Evolutionary conservation across 2,329 filamentous ascomycete species (phyloP).

Genomic region (Sporothrix brasiliensis): DNA sequence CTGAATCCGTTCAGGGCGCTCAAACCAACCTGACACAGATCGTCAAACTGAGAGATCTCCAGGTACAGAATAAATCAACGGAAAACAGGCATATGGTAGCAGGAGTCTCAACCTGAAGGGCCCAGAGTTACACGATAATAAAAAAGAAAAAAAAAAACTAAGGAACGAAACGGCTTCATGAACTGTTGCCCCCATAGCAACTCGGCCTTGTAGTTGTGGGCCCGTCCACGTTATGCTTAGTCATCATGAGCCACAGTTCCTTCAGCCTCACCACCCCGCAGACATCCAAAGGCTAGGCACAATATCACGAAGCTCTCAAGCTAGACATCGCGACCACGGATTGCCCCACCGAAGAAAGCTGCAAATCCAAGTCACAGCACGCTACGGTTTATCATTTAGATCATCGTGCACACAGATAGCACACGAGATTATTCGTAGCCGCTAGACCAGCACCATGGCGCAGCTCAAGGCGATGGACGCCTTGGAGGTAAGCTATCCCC

Average conservation of each 20-base stretch:
- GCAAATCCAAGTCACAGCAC: neutral
- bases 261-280: slow-evolving; percentile 29
- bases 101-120: no score
- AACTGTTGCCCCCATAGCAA: neutral
- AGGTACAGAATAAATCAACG: slow-evolving; percentile 6
- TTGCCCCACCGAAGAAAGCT: neutral
- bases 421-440: neutral
- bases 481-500: slow-evolving; percentile 55
- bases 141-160: neutral
- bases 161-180: neutral
- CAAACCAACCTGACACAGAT: slow-evolving; percentile 41
- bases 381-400: no score
- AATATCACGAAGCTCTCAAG: slow-evolving; percentile 20
- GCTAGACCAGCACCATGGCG: slow-evolving; percentile 60
- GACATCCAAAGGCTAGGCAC: slow-evolving; percentile 21
- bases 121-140: neutral
- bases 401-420: neutral
- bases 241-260: slow-evolving; percentile 28
- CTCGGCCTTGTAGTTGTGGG: no score
- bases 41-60: slow-evolving; percentile 25
- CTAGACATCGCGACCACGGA: slow-evolving; percentile 3
- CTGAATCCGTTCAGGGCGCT: slow-evolving; percentile 31
- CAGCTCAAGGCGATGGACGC: slow-evolving; percentile 69
- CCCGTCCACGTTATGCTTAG: neutral
- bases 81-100: neutral